A percentile compares a stretch with the other conserved stretches of the same genome.
phyloP scores from a whole-genome alignment of 2,329 filamentous ascomycete species.

The Botryotinia narcissicola region DNA sequence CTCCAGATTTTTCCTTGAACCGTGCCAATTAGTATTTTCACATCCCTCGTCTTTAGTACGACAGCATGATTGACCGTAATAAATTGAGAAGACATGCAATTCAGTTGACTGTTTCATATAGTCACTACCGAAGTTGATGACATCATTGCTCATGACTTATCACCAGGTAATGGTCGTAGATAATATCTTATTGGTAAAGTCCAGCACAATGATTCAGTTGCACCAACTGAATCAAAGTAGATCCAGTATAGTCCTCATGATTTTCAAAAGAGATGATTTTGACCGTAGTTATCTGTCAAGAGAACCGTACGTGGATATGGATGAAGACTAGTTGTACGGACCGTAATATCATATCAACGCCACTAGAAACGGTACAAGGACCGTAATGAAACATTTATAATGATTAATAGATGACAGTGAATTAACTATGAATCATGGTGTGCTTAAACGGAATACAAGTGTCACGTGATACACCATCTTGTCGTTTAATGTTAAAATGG shows the following conservation, averaged over 20 bases:
- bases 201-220: not conserved
- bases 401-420: not conserved
- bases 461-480: not conserved
- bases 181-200: not conserved
- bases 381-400: not conserved
- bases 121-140: not conserved
- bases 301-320: not conserved
- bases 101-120: too few relatives aligned
- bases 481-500: not conserved
- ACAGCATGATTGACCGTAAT: not conserved
- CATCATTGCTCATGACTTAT: not conserved
- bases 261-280: not conserved
- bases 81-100: too few relatives aligned
- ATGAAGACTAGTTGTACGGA: not conserved
- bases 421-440: not conserved
- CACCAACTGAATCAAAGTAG: not conserved
- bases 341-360: not conserved
- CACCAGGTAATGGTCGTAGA: not conserved
- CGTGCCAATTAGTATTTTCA: not conserved
- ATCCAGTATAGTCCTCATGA: too few relatives aligned
- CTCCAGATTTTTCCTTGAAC: not conserved
- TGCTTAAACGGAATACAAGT: rapidly evolving
- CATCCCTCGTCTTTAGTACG: not conserved
- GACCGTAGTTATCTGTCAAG: not conserved
- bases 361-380: not conserved